A percentile compares a stretch with the other conserved stretches of the same genome.
These are phyloP conservation scores for Boehmeria nivea DNA, from an alignment of 306 rosid species.

Conservation along the genomic window DNA sequence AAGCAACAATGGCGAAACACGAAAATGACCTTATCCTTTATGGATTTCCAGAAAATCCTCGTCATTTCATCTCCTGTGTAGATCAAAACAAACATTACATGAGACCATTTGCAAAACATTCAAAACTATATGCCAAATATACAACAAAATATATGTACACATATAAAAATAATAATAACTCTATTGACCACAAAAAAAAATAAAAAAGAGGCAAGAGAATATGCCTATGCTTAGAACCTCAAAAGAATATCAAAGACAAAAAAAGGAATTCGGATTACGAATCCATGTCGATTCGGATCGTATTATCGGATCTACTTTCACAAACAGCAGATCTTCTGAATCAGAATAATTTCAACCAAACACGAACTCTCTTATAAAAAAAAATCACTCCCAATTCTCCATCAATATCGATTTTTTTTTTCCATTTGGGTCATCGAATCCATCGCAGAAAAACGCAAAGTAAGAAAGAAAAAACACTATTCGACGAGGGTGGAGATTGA, in stretches of 20 bases:
- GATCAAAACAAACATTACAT: slow-evolving; percentile 17
- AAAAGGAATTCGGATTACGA: not conserved
- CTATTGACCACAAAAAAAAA: not conserved
- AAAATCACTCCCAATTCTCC: no score
- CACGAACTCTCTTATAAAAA: no score
- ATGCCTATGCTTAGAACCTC: not conserved
- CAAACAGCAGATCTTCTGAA: not conserved
- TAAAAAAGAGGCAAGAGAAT: not conserved
- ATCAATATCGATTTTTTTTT: no score
- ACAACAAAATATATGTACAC: not conserved
- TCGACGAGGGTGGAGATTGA: not conserved
- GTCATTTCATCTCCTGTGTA: slow-evolving; percentile 98
- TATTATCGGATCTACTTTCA: not conserved
- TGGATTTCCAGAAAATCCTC: slow-evolving; percentile 81
- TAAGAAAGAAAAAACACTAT: not conserved
- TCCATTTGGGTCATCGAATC: not conserved
- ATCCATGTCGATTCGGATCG: not conserved
- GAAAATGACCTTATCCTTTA: slow-evolving; percentile 79
- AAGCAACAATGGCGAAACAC: not conserved
- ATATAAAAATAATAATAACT: not conserved
- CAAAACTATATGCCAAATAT: not conserved
- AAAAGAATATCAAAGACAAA: not conserved
- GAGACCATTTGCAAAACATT: not conserved
- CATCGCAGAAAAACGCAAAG: not conserved
- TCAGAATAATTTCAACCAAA: no score